Evolutionary conservation across 1,284 basidiomycete species (phyloP), one percentile per base, ranked within the genome.

Genomic region (Trichosporon ovoides): DNA sequence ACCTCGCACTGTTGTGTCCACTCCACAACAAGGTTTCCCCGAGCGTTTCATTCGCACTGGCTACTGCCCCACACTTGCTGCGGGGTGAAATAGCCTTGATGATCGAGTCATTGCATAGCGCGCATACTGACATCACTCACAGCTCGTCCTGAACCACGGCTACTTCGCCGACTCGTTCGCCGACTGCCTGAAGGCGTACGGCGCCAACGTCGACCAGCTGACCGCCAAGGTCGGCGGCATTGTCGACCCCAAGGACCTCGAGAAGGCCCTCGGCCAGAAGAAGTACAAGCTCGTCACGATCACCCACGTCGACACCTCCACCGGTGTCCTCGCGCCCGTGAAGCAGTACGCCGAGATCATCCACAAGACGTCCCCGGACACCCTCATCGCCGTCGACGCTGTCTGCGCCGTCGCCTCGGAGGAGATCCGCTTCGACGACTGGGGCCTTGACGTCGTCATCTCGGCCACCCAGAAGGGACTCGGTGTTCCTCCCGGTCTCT

Each of bases 331-430:
- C 46, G 91, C 91, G 28, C 84, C 95, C 69, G 87, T 88, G 50
- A 86, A 89, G 71, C 84, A 83, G 37, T 84, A 98, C 66, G 85
- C 86, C 20, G 84, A 85, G 64, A 82, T 86, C 5, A 88, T 95
- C 56, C 83, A 83, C 69, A 81, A 83, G 49, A 83, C 90, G 66
- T 92, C 90, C 3, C 95, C 96, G 4, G 84, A 91, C 34, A 90
- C 93, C 1, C 81, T 98, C 61, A 88, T 97, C 55, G 82, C 91
- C 19, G 81, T 95, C 58, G 95, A 98, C 73, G 91, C 86, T 40
- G 96, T 98, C 31, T 98, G 96, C 80, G 87, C 92, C 7, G 93
- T 98, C 13, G 95, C 89, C 0, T 93, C 88, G 66, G 95, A 98
- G 76, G 92, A 98, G 77, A 95, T 98, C 69, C 85, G 83, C 57